Base-by-base conservation (phyloP, 768 basidiomycete genomes). In the Chalciporus chontae region DNA sequence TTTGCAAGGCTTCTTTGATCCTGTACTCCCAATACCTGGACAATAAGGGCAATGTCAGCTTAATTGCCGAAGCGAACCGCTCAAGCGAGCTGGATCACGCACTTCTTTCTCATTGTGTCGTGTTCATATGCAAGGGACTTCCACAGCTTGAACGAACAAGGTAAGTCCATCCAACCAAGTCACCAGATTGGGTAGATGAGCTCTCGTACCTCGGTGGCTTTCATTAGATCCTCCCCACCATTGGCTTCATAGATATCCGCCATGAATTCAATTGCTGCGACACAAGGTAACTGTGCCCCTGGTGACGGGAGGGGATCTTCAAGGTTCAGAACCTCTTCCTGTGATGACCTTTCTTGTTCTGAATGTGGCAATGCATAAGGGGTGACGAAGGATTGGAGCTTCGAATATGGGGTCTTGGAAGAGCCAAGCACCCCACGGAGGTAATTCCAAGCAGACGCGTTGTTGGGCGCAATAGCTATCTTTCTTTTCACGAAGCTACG, bases 381-480 rank as follows among this genome's bases (percentile, higher is more conserved):
- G 15, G 71, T 61, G 17, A 88, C 84, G 54, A 93, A 92, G 1
- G 77, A 63, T 19, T 70, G 60, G 38, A 87, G 63, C 5, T 66
- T 67, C 2, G 80, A 70, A 59, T 84, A 83, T 0, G 90, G 81
- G 14, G 76, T 74, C 11, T 73, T 64, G 46, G 79, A 78, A 57
- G 78, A 72, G 29, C 85, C 78, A 18, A 95, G 77, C n/a, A 87
- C 63, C 7, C 90, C 96, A 52, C 95, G 82, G 9, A 98, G 78
- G 68, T 96, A 99, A 67, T 96, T 96, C 96, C 96, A 99, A 0
- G 92, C 89, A 0, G 94, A 95, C 0, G 85, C 79, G 58, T 99
- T 99, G 67, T 94, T 94, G 7, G 96, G 93, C 4, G 90, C 90
- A 10, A 86, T 70, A 17, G 87, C 80, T 45, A 98, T 89, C 62